phyloP scores from a whole-genome alignment of 805 yeast species.

The Yarrowia deformans region DNA sequence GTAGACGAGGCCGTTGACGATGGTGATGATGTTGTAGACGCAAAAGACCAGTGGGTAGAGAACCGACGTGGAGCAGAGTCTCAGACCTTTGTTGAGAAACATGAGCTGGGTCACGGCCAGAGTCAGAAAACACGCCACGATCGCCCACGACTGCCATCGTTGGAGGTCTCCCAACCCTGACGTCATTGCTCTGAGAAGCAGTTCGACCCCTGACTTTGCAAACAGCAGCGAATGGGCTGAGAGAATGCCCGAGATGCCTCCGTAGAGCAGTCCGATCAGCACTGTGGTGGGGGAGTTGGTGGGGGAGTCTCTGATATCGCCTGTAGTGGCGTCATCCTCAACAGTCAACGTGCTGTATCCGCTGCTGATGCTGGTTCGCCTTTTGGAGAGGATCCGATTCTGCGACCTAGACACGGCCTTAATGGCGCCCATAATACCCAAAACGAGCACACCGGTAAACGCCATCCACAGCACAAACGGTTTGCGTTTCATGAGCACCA shows the following conservation, averaged over 20 bases:
- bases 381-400: constrained; percentile 41
- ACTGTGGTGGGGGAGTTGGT: neutral
- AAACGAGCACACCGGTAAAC: constrained; percentile 45
- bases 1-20: constrained; percentile 69
- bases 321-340: neutral
- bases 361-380: neutral
- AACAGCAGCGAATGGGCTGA: constrained; percentile 85
- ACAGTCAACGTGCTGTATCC: neutral
- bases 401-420: neutral
- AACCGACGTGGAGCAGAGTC: constrained; percentile 73
- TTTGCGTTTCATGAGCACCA: constrained; percentile 53
- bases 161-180: constrained; percentile 53
- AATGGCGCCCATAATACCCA: constrained; percentile 8
- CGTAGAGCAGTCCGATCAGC: constrained; percentile 67
- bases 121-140: constrained; percentile 62
- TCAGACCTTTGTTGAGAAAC: constrained; percentile 75
- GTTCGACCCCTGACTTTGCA: constrained; percentile 85
- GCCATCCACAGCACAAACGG: constrained; percentile 67
- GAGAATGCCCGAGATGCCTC: constrained; percentile 73
- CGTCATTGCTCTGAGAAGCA: constrained; percentile 58
- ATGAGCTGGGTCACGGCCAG: constrained; percentile 76
- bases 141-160: constrained; percentile 56
- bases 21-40: constrained; percentile 74
- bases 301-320: neutral
- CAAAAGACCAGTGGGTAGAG: constrained; percentile 87